Conservation (phyloP, 2,329 filamentous ascomycete genomes). For the Diaporthe ampelina region DNA sequence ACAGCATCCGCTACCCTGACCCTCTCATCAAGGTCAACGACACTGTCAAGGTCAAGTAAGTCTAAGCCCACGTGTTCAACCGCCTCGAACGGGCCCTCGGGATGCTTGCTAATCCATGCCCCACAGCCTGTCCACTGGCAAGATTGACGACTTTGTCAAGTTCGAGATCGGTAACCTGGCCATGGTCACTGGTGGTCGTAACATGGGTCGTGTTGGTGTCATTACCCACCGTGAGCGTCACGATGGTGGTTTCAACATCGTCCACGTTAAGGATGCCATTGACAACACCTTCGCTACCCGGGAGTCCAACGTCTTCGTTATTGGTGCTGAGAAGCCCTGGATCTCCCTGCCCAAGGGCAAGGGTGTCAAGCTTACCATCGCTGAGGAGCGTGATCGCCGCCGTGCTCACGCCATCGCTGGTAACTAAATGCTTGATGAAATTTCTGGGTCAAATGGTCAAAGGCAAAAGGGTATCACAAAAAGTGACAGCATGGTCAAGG, state of each 20-base stretch:
- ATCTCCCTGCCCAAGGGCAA: slow-evolving; percentile 99
- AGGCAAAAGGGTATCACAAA: slow-evolving; percentile 40
- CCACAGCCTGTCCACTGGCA: slow-evolving; percentile 82
- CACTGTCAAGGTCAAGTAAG: slow-evolving; percentile 94
- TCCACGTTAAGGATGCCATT: slow-evolving; percentile 99
- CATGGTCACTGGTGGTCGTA: slow-evolving; percentile 99
- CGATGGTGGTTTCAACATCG: slow-evolving; percentile 99
- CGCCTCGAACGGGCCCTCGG: no score
- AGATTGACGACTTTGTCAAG: slow-evolving; percentile 98
- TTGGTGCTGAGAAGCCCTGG: slow-evolving; percentile 99
- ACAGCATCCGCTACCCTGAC: slow-evolving; percentile 99
- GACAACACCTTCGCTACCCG: slow-evolving; percentile 99
- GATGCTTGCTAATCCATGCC: background rate
- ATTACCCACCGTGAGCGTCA: slow-evolving; percentile 99
- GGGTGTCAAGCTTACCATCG: slow-evolving; percentile 99
- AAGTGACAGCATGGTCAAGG: slow-evolving; percentile 43
- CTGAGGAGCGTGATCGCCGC: slow-evolving; percentile 98
- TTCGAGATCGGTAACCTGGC: slow-evolving; percentile 98
- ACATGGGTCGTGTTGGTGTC: slow-evolving; percentile 99
- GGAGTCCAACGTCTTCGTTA: slow-evolving; percentile 99
- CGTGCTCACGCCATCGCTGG: slow-evolving; percentile 73
- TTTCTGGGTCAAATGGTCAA: slow-evolving; percentile 40
- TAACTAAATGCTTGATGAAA: slow-evolving; percentile 59
- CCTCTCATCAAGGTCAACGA: slow-evolving; percentile 99
- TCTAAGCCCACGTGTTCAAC: background rate